These are phyloP conservation scores for Botrytis deweyae DNA, from an alignment of 2,329 filamentous ascomycete genomes.

Conservation along the genomic window DNA sequence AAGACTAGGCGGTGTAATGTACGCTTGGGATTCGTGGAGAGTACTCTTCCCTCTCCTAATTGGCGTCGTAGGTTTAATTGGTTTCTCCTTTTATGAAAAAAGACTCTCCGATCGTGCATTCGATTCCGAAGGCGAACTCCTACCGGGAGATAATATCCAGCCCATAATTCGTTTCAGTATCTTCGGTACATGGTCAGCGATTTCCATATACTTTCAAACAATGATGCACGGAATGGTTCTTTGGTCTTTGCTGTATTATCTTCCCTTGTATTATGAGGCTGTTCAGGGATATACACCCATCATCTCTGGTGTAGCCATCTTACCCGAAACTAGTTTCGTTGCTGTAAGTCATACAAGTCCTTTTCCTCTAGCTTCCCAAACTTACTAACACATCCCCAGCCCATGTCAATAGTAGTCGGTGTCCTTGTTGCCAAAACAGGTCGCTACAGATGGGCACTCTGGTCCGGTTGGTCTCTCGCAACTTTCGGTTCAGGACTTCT, in stretches of 20 bases:
- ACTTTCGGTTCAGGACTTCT: slow-evolving; percentile 59
- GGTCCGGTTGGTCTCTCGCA: slow-evolving; percentile 60
- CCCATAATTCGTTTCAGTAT: slow-evolving; percentile 45
- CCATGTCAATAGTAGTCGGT: slow-evolving; percentile 57
- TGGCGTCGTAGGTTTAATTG: slow-evolving; percentile 51
- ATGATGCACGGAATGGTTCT: slow-evolving; percentile 58
- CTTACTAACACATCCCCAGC: slow-evolving; percentile 48
- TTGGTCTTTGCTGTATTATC: slow-evolving; percentile 56
- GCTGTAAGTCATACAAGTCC: slow-evolving; percentile 43
- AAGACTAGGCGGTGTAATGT: slow-evolving; percentile 55
- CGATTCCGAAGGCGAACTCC: slow-evolving; percentile 30
- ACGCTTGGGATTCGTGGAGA: slow-evolving; percentile 60
- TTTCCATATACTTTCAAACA: slow-evolving; percentile 52
- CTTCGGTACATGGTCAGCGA: slow-evolving; percentile 49
- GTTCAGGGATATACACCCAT: slow-evolving; percentile 56
- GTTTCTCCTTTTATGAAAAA: slow-evolving; percentile 55
- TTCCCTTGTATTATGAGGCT: slow-evolving; percentile 51
- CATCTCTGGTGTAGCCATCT: slow-evolving; percentile 54
- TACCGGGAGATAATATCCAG: slow-evolving; percentile 32
- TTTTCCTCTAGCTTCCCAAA: slow-evolving; percentile 39
- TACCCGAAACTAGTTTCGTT: slow-evolving; percentile 62
- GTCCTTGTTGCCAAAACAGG: slow-evolving; percentile 55
- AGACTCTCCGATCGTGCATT: slow-evolving; percentile 32
- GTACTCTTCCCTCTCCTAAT: slow-evolving; percentile 61
- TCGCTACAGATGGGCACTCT: slow-evolving; percentile 54